Base-by-base conservation (phyloP, 129 eudicot genomes). In the Deinandra increscens region DNA sequence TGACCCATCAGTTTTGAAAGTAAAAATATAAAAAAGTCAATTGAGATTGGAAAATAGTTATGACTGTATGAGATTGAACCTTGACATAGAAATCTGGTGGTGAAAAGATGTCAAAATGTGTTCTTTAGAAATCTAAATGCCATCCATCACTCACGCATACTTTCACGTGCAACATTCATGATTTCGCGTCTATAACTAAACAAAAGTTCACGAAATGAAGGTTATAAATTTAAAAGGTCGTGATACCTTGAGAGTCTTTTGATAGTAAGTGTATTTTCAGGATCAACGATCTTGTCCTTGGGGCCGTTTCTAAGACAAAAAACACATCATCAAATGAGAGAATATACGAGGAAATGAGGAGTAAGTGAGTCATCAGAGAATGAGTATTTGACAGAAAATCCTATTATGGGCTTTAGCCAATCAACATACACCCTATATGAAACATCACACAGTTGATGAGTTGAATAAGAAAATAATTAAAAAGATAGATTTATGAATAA, bases 51-150 rank as follows among this genome's bases (percentile, higher is more conserved):
- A 56, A 69, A 59, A 19, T 7, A 29, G 42, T 60, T 66, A n/a
- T n/a, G n/a, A n/a, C n/a, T n/a, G n/a, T n/a, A n/a, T 9, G 23
- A 26, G 64, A n/a, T n/a, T 50, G 54, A 68, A 87, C 97, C 95
- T 83, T 91, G 54, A 80, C 85, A 70, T 83, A 91, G 81, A 91
- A 91, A 78, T 91, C 97, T 31, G 95, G 97, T 6, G 97, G 97
- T 23, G 97, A 91, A 64, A 79, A 91, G 3, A 48, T 4, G 63
- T 91, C 97, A 42, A 91, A 91, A 74, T 91, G 90, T 14, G 92
- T 87, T 15, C 75, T 81, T 45, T 60, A 72, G 54, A 91, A 91
- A 72, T 91, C 95, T 73, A 81, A 41, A 81, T 81, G 84, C 97
- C 97, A 91, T 11, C 97, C 97, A 74, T 87, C 92, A 51, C 92